These are phyloP conservation scores for Fusarium pseudocircinatum DNA, from an alignment of 2,329 filamentous ascomycete genomes.

Conservation along the genomic window DNA sequence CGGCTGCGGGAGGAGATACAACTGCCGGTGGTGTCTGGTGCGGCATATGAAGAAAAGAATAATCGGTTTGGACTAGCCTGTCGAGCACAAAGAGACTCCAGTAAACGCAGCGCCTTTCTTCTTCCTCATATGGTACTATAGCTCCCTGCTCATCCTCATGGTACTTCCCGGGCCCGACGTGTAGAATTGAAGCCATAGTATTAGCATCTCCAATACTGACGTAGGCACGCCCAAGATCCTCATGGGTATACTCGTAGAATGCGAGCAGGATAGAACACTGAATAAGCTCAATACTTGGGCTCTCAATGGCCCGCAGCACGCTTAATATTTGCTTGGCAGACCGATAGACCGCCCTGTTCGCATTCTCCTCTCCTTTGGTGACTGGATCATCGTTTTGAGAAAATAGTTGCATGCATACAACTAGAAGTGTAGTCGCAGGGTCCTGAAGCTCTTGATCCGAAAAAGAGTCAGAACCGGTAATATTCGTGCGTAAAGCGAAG, in stretches of 20 bases:
- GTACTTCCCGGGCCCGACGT: constrained; percentile 49
- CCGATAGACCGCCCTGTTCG: constrained; percentile 50
- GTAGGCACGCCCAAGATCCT: constrained; percentile 53
- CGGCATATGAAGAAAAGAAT: constrained; percentile 43
- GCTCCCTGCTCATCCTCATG: constrained; percentile 41
- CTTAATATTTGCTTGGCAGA: constrained; percentile 51
- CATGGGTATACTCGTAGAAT: constrained; percentile 56
- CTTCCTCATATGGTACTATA: constrained; percentile 45
- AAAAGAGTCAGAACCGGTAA: not conserved
- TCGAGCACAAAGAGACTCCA: constrained; percentile 57
- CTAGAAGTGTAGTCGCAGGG: constrained; percentile 50
- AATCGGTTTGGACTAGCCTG: constrained; percentile 48
- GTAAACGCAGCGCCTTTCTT: constrained; percentile 53
- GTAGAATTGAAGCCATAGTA: constrained; percentile 47
- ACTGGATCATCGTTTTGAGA: constrained; percentile 48
- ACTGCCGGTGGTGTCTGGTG: constrained; percentile 47
- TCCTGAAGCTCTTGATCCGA: constrained; percentile 25
- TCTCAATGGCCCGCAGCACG: constrained; percentile 47
- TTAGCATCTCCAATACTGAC: constrained; percentile 53
- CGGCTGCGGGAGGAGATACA: constrained; percentile 32
- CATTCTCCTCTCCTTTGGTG: constrained; percentile 44
- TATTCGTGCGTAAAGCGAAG: constrained; percentile 45
- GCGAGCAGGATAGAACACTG: constrained; percentile 53
- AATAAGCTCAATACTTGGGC: constrained; percentile 51
- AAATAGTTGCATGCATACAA: constrained; percentile 55